A percentile compares a stretch with the other conserved stretches of the same genome.
Evolutionary conservation across 495 filamentous ascomycete species (phyloP).

Genomic region (Penicillium cosmopolitanum): DNA sequence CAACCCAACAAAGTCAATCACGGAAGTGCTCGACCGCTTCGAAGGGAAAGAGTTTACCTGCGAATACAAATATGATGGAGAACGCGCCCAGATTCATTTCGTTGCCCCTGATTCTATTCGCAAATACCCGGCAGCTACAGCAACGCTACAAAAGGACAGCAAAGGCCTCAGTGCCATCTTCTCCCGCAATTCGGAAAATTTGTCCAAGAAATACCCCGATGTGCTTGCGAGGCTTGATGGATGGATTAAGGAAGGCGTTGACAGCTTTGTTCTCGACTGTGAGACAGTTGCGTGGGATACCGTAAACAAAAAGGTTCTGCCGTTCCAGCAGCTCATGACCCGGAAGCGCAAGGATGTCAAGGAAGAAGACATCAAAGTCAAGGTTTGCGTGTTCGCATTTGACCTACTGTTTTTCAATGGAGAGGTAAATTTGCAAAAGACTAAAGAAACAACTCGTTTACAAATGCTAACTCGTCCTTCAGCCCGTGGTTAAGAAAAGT

Average conservation of each 20-base stretch:
- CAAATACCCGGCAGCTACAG: constrained; percentile 57
- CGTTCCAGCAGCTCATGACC: constrained; percentile 98
- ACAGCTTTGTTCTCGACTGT: constrained; percentile 95
- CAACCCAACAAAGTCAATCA: constrained; percentile 98
- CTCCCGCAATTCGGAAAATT: constrained; percentile 92
- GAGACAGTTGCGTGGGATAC: constrained; percentile 99
- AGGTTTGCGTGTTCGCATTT: constrained; percentile 97
- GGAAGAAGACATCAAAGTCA: constrained; percentile 93
- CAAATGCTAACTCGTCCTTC: constrained; percentile 10
- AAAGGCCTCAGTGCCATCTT: constrained; percentile 85
- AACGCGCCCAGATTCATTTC: constrained; percentile 96
- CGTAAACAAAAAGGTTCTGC: constrained; percentile 87
- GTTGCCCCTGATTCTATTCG: constrained; percentile 79
- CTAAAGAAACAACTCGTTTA: neutral
- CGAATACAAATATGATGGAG: constrained; percentile 98
- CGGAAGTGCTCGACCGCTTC: constrained; percentile 95
- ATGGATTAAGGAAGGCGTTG: constrained; percentile 88
- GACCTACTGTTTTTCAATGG: constrained; percentile 94
- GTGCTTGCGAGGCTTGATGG: constrained; percentile 81
- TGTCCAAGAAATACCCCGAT: constrained; percentile 97
- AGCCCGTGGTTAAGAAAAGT: constrained; percentile 81
- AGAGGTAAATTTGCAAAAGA: constrained; percentile 55
- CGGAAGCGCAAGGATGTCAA: constrained; percentile 97
- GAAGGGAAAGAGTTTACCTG: constrained; percentile 95
- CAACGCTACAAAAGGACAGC: constrained; percentile 53